Conservation (phyloP, 106 monocot genomes). For the Acorus gramineus region DNA sequence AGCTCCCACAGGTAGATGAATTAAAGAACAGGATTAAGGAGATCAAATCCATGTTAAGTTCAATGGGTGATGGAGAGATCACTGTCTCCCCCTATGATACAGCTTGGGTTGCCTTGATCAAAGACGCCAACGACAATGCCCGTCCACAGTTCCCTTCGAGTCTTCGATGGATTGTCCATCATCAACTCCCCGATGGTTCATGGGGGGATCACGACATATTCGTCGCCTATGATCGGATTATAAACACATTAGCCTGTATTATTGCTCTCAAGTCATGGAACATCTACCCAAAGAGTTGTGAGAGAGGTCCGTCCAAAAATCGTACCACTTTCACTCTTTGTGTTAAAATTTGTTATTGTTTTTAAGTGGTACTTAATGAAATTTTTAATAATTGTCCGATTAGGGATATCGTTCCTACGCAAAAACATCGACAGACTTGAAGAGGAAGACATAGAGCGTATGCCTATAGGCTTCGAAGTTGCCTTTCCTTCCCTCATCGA, state of each 20-base stretch:
- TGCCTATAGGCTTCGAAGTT: constrained; percentile 92
- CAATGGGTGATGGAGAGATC: constrained; percentile 79
- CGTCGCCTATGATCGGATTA: constrained; percentile 73
- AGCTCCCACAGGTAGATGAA: constrained; percentile 5
- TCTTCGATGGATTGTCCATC: constrained; percentile 64
- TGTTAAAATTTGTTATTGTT: not conserved
- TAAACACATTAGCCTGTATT: constrained; percentile 86
- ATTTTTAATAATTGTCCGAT: not conserved
- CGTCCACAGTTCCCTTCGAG: constrained; percentile 69
- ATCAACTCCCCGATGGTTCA: constrained; percentile 77
- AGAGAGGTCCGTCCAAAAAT: constrained; percentile 22
- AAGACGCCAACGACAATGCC: constrained; percentile 14
- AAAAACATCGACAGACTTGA: constrained; percentile 64
- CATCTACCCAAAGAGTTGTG: constrained; percentile 28
- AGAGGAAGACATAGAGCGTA: constrained; percentile 51
- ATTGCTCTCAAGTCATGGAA: constrained; percentile 59
- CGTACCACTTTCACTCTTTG: too few relatives aligned
- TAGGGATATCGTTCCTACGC: constrained; percentile 50
- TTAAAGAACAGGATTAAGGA: constrained; percentile 33
- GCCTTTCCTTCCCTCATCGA: constrained; percentile 78
- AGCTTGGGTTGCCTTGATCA: constrained; percentile 82
- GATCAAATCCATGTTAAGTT: constrained; percentile 47
- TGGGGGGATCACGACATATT: constrained; percentile 67
- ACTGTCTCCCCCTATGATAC: constrained; percentile 84
- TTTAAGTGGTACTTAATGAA: not conserved